Percentiles rank a stretch among this genome's conserved stretches.
phyloP scores from a whole-genome alignment of 306 rosid genomes.

The Medicago lupulina region DNA sequence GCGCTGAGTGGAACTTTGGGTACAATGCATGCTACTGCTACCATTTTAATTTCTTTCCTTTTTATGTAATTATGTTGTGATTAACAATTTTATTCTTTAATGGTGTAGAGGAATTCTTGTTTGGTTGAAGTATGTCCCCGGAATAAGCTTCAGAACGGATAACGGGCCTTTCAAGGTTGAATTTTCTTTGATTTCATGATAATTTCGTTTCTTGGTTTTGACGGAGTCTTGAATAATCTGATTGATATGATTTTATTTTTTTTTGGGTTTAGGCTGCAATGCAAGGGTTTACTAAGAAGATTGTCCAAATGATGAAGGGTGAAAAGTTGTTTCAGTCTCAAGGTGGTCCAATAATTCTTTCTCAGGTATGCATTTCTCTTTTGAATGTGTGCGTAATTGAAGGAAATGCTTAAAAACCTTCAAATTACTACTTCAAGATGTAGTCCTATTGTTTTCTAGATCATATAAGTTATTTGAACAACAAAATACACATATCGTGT shows the following conservation, averaged over 20 bases:
- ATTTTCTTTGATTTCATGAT: slow-evolving; percentile 28
- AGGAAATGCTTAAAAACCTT: no score
- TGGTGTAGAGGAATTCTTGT: slow-evolving; percentile 88
- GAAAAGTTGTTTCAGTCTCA: no score
- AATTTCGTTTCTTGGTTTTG: slow-evolving; percentile 27
- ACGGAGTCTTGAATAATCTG: slow-evolving; percentile 7
- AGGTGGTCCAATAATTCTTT: no score
- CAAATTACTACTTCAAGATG: no score
- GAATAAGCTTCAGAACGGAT: slow-evolving; percentile 94
- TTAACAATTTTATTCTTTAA: slow-evolving; percentile 40
- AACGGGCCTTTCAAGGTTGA: slow-evolving; percentile 89
- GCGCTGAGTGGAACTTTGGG: slow-evolving; percentile 99
- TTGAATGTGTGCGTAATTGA: no score
- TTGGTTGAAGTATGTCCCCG: slow-evolving; percentile 96
- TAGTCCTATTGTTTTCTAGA: no score
- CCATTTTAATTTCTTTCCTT: neutral
- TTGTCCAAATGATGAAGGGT: no score
- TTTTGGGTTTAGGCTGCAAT: slow-evolving; percentile 69
- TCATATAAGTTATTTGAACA: no score
- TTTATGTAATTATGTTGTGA: slow-evolving; percentile 1
- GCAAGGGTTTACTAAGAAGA: slow-evolving; percentile 88
- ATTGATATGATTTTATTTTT: neutral
- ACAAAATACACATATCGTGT: no score
- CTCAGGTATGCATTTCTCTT: no score
- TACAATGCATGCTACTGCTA: slow-evolving; percentile 40